These are phyloP conservation scores for Mycosarcoma mackinlayi DNA, from an alignment of 1,284 basidiomycete species.

Conservation along the genomic window DNA sequence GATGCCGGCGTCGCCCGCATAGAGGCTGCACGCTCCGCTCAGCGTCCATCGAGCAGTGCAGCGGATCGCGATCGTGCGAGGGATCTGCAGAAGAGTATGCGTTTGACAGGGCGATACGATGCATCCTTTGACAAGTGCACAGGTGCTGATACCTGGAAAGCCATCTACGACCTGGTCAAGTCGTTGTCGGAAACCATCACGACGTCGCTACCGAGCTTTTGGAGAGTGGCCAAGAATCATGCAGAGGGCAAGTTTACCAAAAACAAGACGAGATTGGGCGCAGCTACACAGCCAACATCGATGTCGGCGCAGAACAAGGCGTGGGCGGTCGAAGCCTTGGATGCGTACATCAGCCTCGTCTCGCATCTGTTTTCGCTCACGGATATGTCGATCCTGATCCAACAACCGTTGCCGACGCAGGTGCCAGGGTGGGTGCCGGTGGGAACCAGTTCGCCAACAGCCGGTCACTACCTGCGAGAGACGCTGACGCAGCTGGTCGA, in stretches of 20 bases:
- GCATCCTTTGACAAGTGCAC: slow-evolving; percentile 46
- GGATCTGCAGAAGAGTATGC: slow-evolving; percentile 66
- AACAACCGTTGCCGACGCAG: slow-evolving; percentile 70
- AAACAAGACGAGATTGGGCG: slow-evolving; percentile 9
- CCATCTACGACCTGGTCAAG: slow-evolving; percentile 76
- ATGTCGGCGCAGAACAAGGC: slow-evolving; percentile 84
- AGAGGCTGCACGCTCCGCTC: slow-evolving; percentile 18
- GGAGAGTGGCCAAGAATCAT: slow-evolving; percentile 89
- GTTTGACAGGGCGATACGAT: slow-evolving; percentile 46
- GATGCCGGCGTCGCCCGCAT: slow-evolving; percentile 65
- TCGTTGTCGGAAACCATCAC: slow-evolving; percentile 72
- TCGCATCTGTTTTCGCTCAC: slow-evolving; percentile 91
- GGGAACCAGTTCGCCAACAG: slow-evolving; percentile 83
- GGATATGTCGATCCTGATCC: slow-evolving; percentile 74
- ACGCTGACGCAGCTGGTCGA: slow-evolving; percentile 87
- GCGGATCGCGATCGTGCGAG: slow-evolving; percentile 74
- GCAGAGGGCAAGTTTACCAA: slow-evolving; percentile 73
- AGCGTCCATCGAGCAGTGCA: slow-evolving; percentile 68
- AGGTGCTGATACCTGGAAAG: slow-evolving; percentile 75
- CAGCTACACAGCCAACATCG: slow-evolving; percentile 53
- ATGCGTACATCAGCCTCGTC: slow-evolving; percentile 84
- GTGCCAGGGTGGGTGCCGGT: slow-evolving; percentile 78
- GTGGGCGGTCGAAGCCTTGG: slow-evolving; percentile 91
- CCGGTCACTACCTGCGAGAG: slow-evolving; percentile 81
- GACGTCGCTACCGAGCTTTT: slow-evolving; percentile 85